Conservation (phyloP, 2,329 filamentous ascomycete genomes). For the Aspergillus brunneoviolaceus region DNA sequence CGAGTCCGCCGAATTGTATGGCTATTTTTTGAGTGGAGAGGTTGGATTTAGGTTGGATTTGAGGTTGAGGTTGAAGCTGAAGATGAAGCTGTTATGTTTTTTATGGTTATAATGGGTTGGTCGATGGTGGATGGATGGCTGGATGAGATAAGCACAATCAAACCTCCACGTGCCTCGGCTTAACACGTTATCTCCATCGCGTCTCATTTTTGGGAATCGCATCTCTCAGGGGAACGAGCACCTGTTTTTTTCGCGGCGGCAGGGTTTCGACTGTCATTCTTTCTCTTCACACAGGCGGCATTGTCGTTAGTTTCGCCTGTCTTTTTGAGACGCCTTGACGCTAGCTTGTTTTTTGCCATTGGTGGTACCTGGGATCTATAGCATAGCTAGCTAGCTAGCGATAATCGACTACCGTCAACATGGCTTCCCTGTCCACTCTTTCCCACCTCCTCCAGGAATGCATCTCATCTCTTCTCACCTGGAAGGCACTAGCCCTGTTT, state of each 20-base stretch:
- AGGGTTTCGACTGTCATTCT: neutral
- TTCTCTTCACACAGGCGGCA: neutral
- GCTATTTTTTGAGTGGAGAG: conserved; percentile 38
- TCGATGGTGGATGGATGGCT: neutral
- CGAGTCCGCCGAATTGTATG: conserved; percentile 46
- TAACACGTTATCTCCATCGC: neutral
- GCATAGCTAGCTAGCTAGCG: neutral
- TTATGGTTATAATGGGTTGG: too few relatives aligned
- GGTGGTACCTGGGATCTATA: neutral
- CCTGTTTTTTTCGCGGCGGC: neutral
- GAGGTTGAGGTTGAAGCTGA: too few relatives aligned
- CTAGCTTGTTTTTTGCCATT: neutral
- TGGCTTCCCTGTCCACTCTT: neutral
- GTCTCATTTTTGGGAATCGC: neutral
- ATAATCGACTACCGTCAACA: neutral
- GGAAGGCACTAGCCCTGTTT: conserved; percentile 38
- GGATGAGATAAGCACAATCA: neutral
- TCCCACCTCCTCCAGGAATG: conserved; percentile 19
- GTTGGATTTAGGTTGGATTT: too few relatives aligned
- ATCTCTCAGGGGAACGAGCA: neutral
- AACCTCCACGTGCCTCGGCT: neutral
- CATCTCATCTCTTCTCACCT: conserved; percentile 28
- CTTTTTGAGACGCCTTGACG: neutral
- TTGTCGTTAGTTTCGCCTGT: neutral
- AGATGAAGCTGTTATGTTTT: too few relatives aligned